Evolutionary conservation across 768 basidiomycete genomes (phyloP), one percentile per base, ranked within the genome.

Genomic region (Trametes coccinea): DNA sequence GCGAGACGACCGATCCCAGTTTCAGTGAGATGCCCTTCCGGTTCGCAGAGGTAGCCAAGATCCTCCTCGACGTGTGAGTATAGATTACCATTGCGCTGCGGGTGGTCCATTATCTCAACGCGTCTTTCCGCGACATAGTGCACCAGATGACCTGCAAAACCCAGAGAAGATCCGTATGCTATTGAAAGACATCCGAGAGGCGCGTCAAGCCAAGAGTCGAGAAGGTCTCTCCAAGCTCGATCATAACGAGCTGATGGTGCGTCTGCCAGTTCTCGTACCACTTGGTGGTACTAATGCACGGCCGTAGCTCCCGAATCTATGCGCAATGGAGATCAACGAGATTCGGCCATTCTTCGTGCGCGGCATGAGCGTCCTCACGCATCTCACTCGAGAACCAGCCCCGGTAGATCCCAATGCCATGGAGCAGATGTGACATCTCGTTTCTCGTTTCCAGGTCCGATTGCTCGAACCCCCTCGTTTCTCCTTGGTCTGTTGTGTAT

Each of bases 181-280:
- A 2, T 81, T 98, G 17, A 95, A 98, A 73, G 95, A 97, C 71
- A 79, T 98, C n/a, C 89, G 95, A 11, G 95, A 98, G 77, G 93
- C 92, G 11, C 83, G 97, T 41, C 96, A 98, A 72, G 90, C 95
- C 7, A 99, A 99, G 71, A 89, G 91, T 75, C 78, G 95, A 62
- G 85, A 90, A 56, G 95, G 95, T 80, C 76, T 98, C 2, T 80
- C 82, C 61, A 84, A 83, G 61, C 79, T 97, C 31, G 91, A 95
- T 72, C 84, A 92, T 69, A 89, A 85, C 65, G 90, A 92, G 72
- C 80, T 94, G 30, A 86, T 85, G 74, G 93, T 92, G 72, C 44
- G 87, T 75, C 6, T 34, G 5, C 41, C 33, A 37, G 40, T 48
- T 33, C 60, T 11, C 33, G 7, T 33, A 33, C n/a, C 6, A 14